Conservation (phyloP, 345 rosid genomes). For the Pistacia atlantica region DNA sequence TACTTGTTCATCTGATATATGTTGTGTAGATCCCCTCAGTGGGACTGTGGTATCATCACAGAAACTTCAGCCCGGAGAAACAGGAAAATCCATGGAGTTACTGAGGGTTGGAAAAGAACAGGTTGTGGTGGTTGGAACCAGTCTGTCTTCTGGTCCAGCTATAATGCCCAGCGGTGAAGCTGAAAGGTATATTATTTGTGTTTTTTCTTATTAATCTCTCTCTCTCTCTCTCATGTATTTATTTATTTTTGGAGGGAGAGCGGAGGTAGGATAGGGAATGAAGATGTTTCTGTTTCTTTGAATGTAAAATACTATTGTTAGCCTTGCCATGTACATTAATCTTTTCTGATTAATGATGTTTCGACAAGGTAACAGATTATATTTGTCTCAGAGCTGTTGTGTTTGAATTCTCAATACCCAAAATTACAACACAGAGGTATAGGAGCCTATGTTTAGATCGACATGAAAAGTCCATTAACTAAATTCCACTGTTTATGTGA, state of each 20-base stretch:
- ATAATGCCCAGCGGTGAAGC: constrained; percentile 98
- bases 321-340: too few species aligned
- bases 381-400: neutral
- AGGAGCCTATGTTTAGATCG: neutral
- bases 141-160: constrained; percentile 89
- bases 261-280: neutral
- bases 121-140: constrained; percentile 87
- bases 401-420: neutral
- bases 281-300: neutral
- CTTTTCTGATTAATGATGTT: neutral
- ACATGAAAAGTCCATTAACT: neutral
- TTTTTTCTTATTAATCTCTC: neutral
- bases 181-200: constrained; percentile 63
- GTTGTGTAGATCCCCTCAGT: constrained; percentile 83
- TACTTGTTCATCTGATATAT: constrained; percentile 76
- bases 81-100: constrained; percentile 92
- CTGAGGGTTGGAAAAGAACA: constrained; percentile 82
- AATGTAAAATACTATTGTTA: neutral
- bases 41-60: constrained; percentile 71
- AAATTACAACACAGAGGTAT: too few species aligned
- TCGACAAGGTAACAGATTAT: neutral
- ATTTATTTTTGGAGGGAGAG: neutral
- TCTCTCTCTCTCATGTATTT: neutral
- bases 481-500: neutral
- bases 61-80: constrained; percentile 81